These are phyloP conservation scores for Hanseniaspora nectarophila DNA, from an alignment of 805 yeast genomes.

Conservation along the genomic window DNA sequence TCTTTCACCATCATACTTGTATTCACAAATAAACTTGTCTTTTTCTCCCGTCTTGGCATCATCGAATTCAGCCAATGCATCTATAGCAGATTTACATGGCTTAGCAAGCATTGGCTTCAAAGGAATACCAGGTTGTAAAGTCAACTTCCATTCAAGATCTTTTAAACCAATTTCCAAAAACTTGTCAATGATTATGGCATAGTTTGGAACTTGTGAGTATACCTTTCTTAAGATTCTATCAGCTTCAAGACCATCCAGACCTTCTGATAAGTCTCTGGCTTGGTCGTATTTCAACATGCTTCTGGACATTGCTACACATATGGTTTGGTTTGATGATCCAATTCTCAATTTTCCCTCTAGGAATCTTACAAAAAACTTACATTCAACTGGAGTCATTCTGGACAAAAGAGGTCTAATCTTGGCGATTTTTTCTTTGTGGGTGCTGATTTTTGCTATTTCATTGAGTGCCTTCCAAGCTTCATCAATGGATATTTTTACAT, in stretches of 20 bases:
- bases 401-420: slow-evolving; percentile 75
- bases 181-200: slow-evolving; percentile 60
- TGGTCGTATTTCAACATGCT: slow-evolving; percentile 60
- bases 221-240: slow-evolving; percentile 77
- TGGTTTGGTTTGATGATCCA: slow-evolving; percentile 89
- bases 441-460: slow-evolving; percentile 77
- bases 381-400: slow-evolving; percentile 75
- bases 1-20: slow-evolving; percentile 95
- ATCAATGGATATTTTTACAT: slow-evolving; percentile 49
- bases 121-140: slow-evolving; percentile 83
- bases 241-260: slow-evolving; percentile 43
- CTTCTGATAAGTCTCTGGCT: slow-evolving; percentile 14
- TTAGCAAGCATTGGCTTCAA: slow-evolving; percentile 96
- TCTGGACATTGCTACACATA: slow-evolving; percentile 69
- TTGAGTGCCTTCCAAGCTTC: slow-evolving; percentile 63
- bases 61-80: slow-evolving; percentile 77
- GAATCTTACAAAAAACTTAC: slow-evolving; percentile 80
- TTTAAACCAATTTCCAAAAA: slow-evolving; percentile 58
- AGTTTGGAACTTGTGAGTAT: slow-evolving; percentile 81
- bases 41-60: slow-evolving; percentile 33
- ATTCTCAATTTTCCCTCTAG: slow-evolving; percentile 87
- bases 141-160: slow-evolving; percentile 53
- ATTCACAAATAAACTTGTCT: slow-evolving; percentile 76
- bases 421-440: slow-evolving; percentile 66
- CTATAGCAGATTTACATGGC: slow-evolving; percentile 89